Evolutionary conservation across 495 filamentous ascomycete species (phyloP), one percentile per base, ranked within the genome.

Genomic region (Daldinia bambusicola): DNA sequence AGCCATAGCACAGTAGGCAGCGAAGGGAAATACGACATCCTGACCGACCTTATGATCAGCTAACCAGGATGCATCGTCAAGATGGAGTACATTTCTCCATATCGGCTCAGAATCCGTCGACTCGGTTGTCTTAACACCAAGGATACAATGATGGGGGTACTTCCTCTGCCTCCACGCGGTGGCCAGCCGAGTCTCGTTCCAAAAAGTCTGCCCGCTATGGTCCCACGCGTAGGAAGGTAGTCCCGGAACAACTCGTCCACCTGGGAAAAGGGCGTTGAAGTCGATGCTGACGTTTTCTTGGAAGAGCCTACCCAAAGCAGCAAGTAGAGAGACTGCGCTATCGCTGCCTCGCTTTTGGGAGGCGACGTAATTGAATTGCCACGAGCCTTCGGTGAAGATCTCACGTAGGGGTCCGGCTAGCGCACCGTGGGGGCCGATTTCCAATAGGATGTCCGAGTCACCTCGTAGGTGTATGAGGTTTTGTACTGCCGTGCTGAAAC

Each of bases 211-310:
- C 4, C 63, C 55, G 8, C 62, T 63, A 52, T 82, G 78, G 7
- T 84, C 62, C 83, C 83, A 86, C 0, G 81, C 73, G 61, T 86
- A 86, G 0, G 66, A 20, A 4, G 81, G 81, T 3, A 86, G 66
- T 16, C 83, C 78, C 72, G 22, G 74, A 1, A 85, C 55, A 6
- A 71, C 50, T 2, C 70, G 74, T 7, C 78, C 80, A 1, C 16
- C 30, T 0, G 67, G 62, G 37, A 53, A 77, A 2, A 82, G n/a
- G 2, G 40, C 41, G 0, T 63, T 8, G 14, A 79, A 68, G n/a
- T 78, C 53, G 13, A 84, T 51, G 0, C 6, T 5, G 0, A 77
- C 59, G 1, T 75, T 77, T 6, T 48, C 43, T 9, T 48, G 43
- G 9, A 48, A 48, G 7, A 48, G 43, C 43, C 18, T 48, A 12